These are phyloP conservation scores for Coniferiporia weirii DNA, from an alignment of 1,284 basidiomycete genomes.

Conservation along the genomic window DNA sequence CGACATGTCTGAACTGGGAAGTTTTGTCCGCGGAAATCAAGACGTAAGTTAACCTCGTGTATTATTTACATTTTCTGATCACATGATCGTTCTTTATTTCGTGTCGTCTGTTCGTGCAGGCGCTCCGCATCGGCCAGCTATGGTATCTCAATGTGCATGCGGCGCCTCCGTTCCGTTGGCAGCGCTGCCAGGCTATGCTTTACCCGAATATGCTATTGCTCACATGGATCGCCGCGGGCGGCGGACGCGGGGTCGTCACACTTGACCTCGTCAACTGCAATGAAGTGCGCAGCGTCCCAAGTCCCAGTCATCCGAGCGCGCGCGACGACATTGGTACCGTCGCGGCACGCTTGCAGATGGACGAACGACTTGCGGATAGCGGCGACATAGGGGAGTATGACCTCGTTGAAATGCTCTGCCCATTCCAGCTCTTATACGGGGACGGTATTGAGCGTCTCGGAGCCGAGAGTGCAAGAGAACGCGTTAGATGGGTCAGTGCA, in stretches of 20 bases:
- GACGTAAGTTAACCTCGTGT: constrained; percentile 38
- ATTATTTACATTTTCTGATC: constrained; percentile 15
- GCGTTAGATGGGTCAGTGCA: constrained; percentile 83
- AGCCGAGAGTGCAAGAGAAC: constrained; percentile 75
- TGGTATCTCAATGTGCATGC: constrained; percentile 91
- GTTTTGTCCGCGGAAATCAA: constrained; percentile 35
- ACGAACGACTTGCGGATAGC: constrained; percentile 40
- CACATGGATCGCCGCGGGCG: constrained; percentile 76
- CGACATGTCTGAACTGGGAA: constrained; percentile 41
- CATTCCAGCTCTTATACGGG: constrained; percentile 82
- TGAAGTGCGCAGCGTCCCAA: constrained; percentile 74
- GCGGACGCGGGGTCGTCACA: constrained; percentile 74
- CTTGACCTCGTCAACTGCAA: constrained; percentile 80
- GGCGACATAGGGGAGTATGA: constrained; percentile 29
- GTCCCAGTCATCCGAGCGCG: constrained; percentile 70
- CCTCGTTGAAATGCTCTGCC: constrained; percentile 69
- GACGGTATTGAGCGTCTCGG: constrained; percentile 84
- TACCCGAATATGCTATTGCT: constrained; percentile 76
- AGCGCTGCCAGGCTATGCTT: constrained; percentile 76
- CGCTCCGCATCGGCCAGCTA: constrained; percentile 72
- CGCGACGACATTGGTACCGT: constrained; percentile 79
- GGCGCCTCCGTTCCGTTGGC: constrained; percentile 73
- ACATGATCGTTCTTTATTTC: constrained; percentile 2
- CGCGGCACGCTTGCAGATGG: constrained; percentile 61
- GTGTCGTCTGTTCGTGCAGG: constrained; percentile 40